Base-by-base conservation (phyloP, 192 early-diverging fungal species). In the Coemansia sp. region DNA sequence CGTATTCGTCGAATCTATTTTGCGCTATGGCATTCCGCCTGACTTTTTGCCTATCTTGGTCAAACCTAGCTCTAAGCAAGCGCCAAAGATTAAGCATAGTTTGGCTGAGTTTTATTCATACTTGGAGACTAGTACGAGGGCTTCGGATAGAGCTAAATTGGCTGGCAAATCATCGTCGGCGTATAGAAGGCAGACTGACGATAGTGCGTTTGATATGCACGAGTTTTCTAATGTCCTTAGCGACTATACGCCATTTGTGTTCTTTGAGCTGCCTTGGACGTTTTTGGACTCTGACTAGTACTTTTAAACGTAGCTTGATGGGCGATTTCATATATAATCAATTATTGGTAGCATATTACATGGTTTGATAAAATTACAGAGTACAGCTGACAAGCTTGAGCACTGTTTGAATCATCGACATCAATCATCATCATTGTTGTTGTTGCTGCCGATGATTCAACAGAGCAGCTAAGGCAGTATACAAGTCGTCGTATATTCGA, bases 11-110 rank as follows among this genome's bases (percentile, higher is more conserved):
- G 98, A 99, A 75, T 96, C 93, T 17, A 88, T 99, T 5, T 78
- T 99, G 68, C 95, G 98, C 58, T 98, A 99, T 74, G 98, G 98
- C 23, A 86, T 98, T 15, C 96, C 98, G 14, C 95, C 97, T 36
- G 93, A 99, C 74, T 99, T 98, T 70, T 74, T 89, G 66, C 80
- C 89, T 7, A 88, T 91, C 59, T 67, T 91, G 9, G 85, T 98
- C 32, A 88, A 86, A 86, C 87, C 94, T 29, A 91, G 89, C 68
- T 83, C 84, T 46, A 95, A 94, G 82, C 85, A 91, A 66, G 95
- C 95, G 32, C 74, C 85, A 53, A 95, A 94, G 86, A 87, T 94
- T 31, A 85, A 90, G 29, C 91, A 91, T 55, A 74, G 86, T 19
- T 79, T 99, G 72, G 89, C 86, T 51, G 76, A 85, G 42, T 92